A percentile compares a stretch with the other conserved stretches of the same genome.
phyloP scores from a whole-genome alignment of 1,284 basidiomycete species.

The Cryptococcus floricola region DNA sequence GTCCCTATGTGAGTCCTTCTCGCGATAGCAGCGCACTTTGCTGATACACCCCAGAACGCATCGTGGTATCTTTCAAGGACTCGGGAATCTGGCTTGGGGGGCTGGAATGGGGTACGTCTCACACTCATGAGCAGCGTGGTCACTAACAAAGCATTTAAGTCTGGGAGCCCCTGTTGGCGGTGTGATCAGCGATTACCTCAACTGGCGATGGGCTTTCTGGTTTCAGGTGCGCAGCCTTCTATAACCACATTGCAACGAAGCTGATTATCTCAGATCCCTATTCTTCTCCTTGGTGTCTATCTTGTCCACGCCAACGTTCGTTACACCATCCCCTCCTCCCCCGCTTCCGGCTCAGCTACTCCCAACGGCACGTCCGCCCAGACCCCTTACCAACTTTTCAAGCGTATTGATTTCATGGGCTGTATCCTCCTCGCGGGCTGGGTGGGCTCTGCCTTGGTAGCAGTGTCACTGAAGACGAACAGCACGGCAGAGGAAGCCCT shows the following conservation, averaged over 20 bases:
- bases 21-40: not conserved
- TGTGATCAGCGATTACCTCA: constrained; percentile 74
- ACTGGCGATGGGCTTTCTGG: constrained; percentile 62
- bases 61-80: constrained; percentile 81
- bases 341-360: constrained; percentile 57
- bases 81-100: constrained; percentile 67
- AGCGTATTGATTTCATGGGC: constrained; percentile 76
- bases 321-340: constrained; percentile 28
- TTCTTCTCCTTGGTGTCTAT: constrained; percentile 64
- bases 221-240: constrained; percentile 55
- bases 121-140: constrained; percentile 60
- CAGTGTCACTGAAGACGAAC: constrained; percentile 69
- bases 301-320: constrained; percentile 69
- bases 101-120: constrained; percentile 39
- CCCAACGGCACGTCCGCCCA: constrained; percentile 44
- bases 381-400: constrained; percentile 62
- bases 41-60: constrained; percentile 58
- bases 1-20: constrained; percentile 65
- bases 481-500: constrained; percentile 24
- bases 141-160: constrained; percentile 4
- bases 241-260: not conserved
- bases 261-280: constrained; percentile 58
- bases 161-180: constrained; percentile 88
- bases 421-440: constrained; percentile 70
- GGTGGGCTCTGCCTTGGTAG: constrained; percentile 70